Base-by-base conservation (phyloP, 352 stramenopile genomes). In the Saprolegnia diclina region DNA sequence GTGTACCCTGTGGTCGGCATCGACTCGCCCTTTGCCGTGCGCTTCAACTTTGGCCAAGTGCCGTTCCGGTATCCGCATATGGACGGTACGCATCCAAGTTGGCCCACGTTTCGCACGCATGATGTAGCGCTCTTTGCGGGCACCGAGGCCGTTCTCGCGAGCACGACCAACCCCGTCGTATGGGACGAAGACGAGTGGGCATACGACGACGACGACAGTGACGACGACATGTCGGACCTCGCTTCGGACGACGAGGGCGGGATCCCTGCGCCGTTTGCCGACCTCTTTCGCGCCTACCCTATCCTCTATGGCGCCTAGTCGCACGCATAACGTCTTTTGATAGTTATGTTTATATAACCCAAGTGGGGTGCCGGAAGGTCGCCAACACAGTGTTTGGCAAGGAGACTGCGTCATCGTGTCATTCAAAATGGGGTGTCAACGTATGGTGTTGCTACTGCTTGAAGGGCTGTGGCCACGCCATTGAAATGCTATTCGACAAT, bases 1-100 rank as follows among this genome's bases (percentile, higher is more conserved):
- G 18, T 82, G 78, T 96, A 88, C 45, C 88, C 88, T 1, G 81
- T 90, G 1, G 79, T 96, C 4, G 88, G 88, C 7, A 64, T 96
- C 26, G 88, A 96, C 59, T 90, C 83, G 4, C 76, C 81, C 37
- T 80, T 91, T 26, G 78, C 79, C 32, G 77, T 95, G 16, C 76
- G 83, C 32, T 78, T 94, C 13, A 96, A 96, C 73, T 93, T 93
- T 73, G 87, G 87, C 0, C 79, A 91, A 66, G 76, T 84, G 35
- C 83, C 80, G 1, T 93, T 93, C 52, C 68, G 66, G 4, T 82
- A 81, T 56, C 71, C 2, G 80, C 24, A 24, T 24, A n/a, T n/a
- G 18, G 5, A 62, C 21, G 22, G 32, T 62, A 6, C 16, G 21
- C 11, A 44, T 18, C 18, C 32, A 19, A 2, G 21, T n/a, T 62